Conservation (phyloP, 805 yeast species). For the Wickerhamomyces canadensis region DNA sequence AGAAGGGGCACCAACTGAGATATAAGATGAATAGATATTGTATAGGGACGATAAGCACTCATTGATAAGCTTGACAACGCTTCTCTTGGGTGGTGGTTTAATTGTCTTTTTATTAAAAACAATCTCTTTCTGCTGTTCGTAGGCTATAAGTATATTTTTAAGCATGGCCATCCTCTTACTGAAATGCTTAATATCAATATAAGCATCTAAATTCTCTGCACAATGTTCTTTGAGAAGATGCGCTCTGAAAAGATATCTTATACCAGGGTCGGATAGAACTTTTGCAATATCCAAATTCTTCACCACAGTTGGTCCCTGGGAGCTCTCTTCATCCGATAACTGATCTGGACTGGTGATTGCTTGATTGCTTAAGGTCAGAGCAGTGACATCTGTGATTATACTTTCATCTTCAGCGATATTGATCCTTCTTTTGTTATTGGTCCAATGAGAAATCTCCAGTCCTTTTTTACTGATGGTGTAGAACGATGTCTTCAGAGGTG, state of each 20-base stretch:
- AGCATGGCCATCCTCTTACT: conserved; percentile 40
- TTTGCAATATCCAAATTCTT: conserved; percentile 25
- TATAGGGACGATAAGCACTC: conserved; percentile 58
- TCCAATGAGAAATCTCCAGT: conserved; percentile 33
- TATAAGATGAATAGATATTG: conserved; percentile 58
- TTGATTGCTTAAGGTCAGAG: conserved; percentile 16
- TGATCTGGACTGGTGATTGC: too few relatives aligned
- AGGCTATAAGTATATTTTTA: conserved; percentile 32
- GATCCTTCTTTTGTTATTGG: conserved; percentile 4
- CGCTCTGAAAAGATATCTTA: conserved; percentile 58
- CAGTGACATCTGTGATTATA: conserved; percentile 8
- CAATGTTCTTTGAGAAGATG: conserved; percentile 63
- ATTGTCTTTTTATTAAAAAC: conserved; percentile 6
- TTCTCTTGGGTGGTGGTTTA: conserved; percentile 10
- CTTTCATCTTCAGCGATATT: conserved; percentile 15
- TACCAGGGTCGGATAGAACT: conserved; percentile 68
- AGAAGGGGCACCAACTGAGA: conserved; percentile 61
- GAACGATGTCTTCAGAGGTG: conserved; percentile 32
- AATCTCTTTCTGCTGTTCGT: conserved; percentile 11
- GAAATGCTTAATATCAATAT: conserved; percentile 50
- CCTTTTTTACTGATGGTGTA: conserved; percentile 42
- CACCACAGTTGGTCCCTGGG: not conserved
- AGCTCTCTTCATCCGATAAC: too few relatives aligned
- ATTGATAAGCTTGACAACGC: conserved; percentile 40
- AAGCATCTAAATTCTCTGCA: conserved; percentile 73